phyloP scores from a whole-genome alignment of 2,329 filamentous ascomycete species.

The Nannizzia gypsea region DNA sequence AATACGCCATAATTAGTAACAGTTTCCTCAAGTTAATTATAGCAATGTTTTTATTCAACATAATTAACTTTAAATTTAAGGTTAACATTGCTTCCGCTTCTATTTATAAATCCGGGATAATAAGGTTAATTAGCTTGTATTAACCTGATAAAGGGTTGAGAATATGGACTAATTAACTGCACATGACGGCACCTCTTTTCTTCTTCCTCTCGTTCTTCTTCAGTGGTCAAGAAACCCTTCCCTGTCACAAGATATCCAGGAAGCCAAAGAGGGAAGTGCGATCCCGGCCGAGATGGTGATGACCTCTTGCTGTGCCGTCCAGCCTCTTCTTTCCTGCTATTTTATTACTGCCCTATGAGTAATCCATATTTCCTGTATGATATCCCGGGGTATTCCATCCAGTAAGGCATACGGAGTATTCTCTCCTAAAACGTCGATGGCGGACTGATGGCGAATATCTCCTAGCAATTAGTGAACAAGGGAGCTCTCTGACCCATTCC shows the following conservation, averaged over 20 bases:
- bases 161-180: not conserved
- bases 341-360: not conserved
- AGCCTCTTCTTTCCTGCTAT: not conserved
- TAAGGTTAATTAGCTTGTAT: not conserved
- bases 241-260: not conserved
- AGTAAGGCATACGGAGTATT: not conserved
- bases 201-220: not conserved
- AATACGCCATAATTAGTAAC: not conserved
- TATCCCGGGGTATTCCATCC: not conserved
- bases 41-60: not conserved
- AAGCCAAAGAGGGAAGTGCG: not conserved
- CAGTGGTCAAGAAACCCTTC: not conserved
- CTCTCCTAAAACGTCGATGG: not conserved
- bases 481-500: not conserved
- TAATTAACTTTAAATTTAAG: not conserved
- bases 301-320: not conserved
- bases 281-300: conserved; percentile 1
- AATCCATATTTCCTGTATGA: not conserved
- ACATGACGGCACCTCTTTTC: not conserved
- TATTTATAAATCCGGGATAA: not conserved
- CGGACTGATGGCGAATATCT: not conserved
- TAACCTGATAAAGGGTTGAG: not conserved
- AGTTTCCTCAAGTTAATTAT: not conserved
- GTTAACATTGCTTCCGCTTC: not conserved
- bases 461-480: not conserved